Base-by-base conservation (phyloP, 169 alveolate genomes). In the Fabrea salina region DNA sequence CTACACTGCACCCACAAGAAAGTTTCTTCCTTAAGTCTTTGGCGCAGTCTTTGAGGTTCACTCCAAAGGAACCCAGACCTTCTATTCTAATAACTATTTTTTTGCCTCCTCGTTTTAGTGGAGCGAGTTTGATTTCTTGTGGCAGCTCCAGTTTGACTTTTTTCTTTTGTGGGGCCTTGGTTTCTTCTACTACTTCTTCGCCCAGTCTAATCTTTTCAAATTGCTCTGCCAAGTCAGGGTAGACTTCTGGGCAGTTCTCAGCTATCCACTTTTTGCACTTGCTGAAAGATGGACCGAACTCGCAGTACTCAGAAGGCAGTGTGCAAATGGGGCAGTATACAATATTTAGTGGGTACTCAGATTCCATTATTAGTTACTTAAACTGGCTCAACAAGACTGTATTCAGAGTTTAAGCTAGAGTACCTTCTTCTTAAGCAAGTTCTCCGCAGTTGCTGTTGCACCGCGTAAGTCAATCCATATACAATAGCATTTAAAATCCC, bases 231-330 rank as follows among this genome's bases (percentile, higher is more conserved):
- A 61, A 51, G 37, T 61, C 74, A 33, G 74, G 74, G 25, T 61
- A 61, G 39, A 51, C 74, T 4, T 61, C 74, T 16, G 74, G 74
- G 74, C 32, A 30, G 74, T 61, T 27, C 32, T n/a, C 49, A 16
- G 74, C 74, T 8, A 61, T 13, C 74, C 74, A 61, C 74, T 61
- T 61, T 37, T 61, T 61, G 50, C 74, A 61, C 8, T 16, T 0
- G 1, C 13, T 61, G 50, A 61, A 61, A 37, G 11, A 16, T 7
- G 16, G 41, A 0, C 74, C 32, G 25, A 16, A 61, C 3, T 61
- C 74, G 25, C 74, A 61, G 74, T 33, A 61, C 32, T 61, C 74
- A 11, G 39, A n/a, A 16, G 74, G 74, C 11, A 61, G 32, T 1
- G 74, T 61, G 54, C 74, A 61, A 13, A 61, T 30, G 16, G 74